Evolutionary conservation across 129 eudicot genomes (phyloP), one percentile per base, ranked within the genome.

Genomic region (Daucus carota): DNA sequence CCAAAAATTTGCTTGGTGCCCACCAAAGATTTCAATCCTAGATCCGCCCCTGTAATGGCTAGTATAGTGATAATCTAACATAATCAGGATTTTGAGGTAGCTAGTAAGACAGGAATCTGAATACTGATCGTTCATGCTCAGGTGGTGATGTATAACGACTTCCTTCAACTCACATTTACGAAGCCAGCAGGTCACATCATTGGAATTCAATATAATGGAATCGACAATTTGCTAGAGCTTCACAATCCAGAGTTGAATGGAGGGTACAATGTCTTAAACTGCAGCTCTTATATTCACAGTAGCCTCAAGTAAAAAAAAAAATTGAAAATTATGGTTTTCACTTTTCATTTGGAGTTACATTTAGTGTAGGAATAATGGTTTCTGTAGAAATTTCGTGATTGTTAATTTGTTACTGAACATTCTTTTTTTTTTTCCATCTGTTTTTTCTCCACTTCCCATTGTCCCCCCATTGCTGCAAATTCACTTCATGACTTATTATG

Each of bases 221-320:
- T 87, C 20, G 86, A 87, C 73, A 87, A 87, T 75, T 77, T 87
- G 80, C 77, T 87, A 28, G 84, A 87, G 75, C 74, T 75, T 28
- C 63, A 12, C 36, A 63, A 63, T 63, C 76, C 66, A 6, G 88
- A 84, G 75, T 24, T 52, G 44, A 72, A 73, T 80, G 76, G 86
- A 75, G 88, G 88, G 88, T 87, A 74, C 45, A 34, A 34, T 36
- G 46, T 36, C 36, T 15, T 66, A 36, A 4, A 66, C 71, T 66
- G 71, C 71, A 34, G 14, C 22, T 62, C 38, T 29, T 29, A 26
- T 16, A 13, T 8, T 63, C n/a, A 57, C 65, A n/a, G 65, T 57
- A 57, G 65, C 3, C 31, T 57, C 32, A n/a, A n/a, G 5, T 24
- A 0, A 2, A 57, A 57, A 54, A 57, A 9, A 0, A 15, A 24